A percentile compares a stretch with the other conserved stretches of the same genome.
These are phyloP conservation scores for Mycena olivaceomarginata DNA, from an alignment of 768 basidiomycete genomes.

Conservation along the genomic window DNA sequence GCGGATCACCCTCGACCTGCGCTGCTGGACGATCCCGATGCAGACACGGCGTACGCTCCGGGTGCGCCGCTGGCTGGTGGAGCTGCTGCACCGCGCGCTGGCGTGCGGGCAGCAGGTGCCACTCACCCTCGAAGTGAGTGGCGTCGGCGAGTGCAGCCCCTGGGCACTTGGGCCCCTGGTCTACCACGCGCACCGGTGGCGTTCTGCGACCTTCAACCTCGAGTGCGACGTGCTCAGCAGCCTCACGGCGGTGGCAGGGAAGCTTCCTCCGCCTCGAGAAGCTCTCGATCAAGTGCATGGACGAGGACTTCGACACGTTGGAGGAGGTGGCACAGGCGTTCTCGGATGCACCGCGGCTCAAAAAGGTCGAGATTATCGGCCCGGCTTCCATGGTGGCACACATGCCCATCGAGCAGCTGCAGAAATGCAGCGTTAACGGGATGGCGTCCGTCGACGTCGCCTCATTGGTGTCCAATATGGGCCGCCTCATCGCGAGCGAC, in stretches of 20 bases:
- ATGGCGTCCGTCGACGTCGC: background rate
- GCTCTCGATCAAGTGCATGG: background rate
- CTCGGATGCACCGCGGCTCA: background rate
- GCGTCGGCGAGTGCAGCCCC: constrained; percentile 5
- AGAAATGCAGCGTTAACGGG: background rate
- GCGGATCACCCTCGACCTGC: constrained; percentile 18
- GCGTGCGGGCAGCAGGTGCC: background rate
- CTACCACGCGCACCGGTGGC: background rate
- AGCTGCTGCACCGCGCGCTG: background rate
- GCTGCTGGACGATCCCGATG: constrained; percentile 17
- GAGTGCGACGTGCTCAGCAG: background rate
- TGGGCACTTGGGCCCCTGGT: constrained; percentile 1
- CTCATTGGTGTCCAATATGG: background rate
- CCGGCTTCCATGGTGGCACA: background rate
- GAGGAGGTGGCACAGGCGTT: background rate
- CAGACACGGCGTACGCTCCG: background rate
- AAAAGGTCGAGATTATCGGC: background rate
- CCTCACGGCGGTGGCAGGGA: background rate
- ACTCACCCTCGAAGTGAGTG: constrained; percentile 8
- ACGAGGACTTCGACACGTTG: background rate
- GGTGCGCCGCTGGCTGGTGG: background rate
- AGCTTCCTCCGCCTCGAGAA: constrained; percentile 17
- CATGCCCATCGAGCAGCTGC: constrained; percentile 17
- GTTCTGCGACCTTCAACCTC: background rate
- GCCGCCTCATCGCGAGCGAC: background rate